Evolutionary conservation across 345 rosid genomes (phyloP), one percentile per base, ranked within the genome.

Genomic region (Hypericum perforatum): DNA sequence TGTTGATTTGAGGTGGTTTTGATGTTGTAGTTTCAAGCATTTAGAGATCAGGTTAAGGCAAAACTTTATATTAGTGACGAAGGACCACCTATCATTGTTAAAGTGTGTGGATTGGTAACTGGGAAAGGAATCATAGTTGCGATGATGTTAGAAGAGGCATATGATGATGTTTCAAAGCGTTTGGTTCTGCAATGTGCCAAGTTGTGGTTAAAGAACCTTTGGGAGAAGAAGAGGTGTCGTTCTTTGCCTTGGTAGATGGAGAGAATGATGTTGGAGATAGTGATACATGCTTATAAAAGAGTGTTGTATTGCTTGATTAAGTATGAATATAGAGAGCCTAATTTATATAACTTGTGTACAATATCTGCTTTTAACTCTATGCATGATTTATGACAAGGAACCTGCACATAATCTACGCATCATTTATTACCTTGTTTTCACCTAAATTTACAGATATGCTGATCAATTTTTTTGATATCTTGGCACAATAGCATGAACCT

Each of bases 31-130:
- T 80, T 80, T 56, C 70, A 63, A 75, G 75, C 83, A 42, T 88
- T 88, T 63, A 58, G 76, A 0, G 79, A 87, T 58, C 78, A 95
- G 22, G 70, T 70, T 52, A 78, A 78, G 45, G 96, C 95, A 12
- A 81, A 81, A 70, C 64, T 61, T 39, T 85, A 80, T 60, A 81
- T 91, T 60, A 61, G 74, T 72, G 86, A 80, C 49, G 85, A 85
- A 63, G 98, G 96, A 6, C 77, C 72, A 7, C 94, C 95, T 1
- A 88, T 88, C 37, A 94, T 91, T 53, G 57, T 87, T 49, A 91
- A 87, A 80, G 98, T 90, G 0, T 96, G 85, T 69, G 98, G 98
- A 15, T 70, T 91, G 75, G 98, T 96, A 51, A 86, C 98, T 58
- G 95, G 98, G 54, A 91, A 91, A 77, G 98, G 98, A 67, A 90